Conservation (phyloP, 306 rosid species). For the Prunus mume region DNA sequence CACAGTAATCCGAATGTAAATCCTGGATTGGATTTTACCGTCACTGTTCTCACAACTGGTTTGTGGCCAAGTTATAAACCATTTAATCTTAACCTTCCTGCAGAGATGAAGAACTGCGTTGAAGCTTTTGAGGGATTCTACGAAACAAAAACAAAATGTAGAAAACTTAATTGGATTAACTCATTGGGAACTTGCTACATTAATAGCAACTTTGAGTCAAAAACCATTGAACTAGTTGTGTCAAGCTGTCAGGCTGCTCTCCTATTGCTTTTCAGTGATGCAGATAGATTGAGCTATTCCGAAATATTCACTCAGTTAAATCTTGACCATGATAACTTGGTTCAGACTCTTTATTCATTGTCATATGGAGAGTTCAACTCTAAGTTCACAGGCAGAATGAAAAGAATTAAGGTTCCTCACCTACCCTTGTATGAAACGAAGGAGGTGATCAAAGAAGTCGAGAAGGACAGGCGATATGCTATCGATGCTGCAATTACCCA, state of each 20-base stretch:
- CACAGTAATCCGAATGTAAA: constrained; percentile 35
- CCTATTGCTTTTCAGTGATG: constrained; percentile 55
- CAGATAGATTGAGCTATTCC: constrained; percentile 59
- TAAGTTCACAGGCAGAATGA: constrained; percentile 64
- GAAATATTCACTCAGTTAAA: constrained; percentile 62
- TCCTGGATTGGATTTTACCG: constrained; percentile 67
- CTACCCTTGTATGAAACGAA: constrained; percentile 65
- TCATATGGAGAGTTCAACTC: constrained; percentile 65
- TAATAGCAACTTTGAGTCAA: constrained; percentile 56
- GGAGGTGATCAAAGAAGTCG: constrained; percentile 62
- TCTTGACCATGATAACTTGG: constrained; percentile 44
- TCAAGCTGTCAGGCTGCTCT: constrained; percentile 79
- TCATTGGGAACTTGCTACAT: constrained; percentile 70
- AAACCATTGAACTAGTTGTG: constrained; percentile 61
- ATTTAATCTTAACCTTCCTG: constrained; percentile 62
- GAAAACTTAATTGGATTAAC: constrained; percentile 75
- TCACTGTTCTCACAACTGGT: constrained; percentile 71
- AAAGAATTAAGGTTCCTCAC: constrained; percentile 74
- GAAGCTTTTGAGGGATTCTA: constrained; percentile 65
- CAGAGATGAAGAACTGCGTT: constrained; percentile 70
- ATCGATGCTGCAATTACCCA: constrained; percentile 78
- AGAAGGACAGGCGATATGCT: constrained; percentile 67
- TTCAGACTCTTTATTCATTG: constrained; percentile 64
- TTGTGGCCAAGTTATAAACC: constrained; percentile 84
- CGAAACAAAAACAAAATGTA: constrained; percentile 48